Percentiles rank a stretch among this genome's conserved stretches.
These are phyloP conservation scores for Blastocladiella britannica DNA, from an alignment of 192 early-diverging fungal species.

Conservation along the genomic window DNA sequence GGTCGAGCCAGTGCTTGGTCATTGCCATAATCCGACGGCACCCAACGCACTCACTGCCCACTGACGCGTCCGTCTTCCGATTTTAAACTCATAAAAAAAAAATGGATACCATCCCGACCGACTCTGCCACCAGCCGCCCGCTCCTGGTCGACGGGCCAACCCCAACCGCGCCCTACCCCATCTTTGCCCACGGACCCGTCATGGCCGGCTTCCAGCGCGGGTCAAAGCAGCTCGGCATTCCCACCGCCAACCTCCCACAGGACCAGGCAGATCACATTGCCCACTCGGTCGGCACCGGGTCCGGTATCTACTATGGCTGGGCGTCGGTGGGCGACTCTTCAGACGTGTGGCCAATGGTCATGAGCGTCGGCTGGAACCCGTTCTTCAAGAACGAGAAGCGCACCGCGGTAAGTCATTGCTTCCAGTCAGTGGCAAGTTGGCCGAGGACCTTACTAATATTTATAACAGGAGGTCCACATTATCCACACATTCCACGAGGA, in stretches of 20 bases:
- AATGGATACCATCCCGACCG: too few relatives aligned
- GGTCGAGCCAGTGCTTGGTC: too few relatives aligned
- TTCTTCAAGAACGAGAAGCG: constrained; percentile 92
- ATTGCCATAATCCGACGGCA: too few relatives aligned
- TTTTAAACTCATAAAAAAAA: too few relatives aligned
- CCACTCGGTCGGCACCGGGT: constrained; percentile 39
- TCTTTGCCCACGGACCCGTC: constrained; percentile 56
- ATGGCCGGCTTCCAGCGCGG: constrained; percentile 85
- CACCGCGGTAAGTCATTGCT: constrained; percentile 43
- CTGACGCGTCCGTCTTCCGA: too few relatives aligned
- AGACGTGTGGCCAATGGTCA: constrained; percentile 81
- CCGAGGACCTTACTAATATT: constrained; percentile 8
- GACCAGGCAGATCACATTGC: constrained; percentile 28
- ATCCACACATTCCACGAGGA: constrained; percentile 67
- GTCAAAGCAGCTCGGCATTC: constrained; percentile 88
- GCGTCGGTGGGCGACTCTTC: constrained; percentile 39
- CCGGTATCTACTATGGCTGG: constrained; percentile 95
- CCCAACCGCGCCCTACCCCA: constrained; percentile 50
- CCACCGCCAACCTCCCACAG: constrained; percentile 85
- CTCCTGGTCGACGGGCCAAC: constrained; percentile 36
- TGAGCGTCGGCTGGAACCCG: constrained; percentile 98
- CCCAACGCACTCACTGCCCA: too few relatives aligned
- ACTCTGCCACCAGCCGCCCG: constrained; percentile 15
- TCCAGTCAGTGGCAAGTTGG: background rate
- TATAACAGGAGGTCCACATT: constrained; percentile 77